Percentiles rank a stretch among this genome's conserved stretches.
Evolutionary conservation across 805 yeast species (phyloP).

Genomic region (Teunomyces pallodes): DNA sequence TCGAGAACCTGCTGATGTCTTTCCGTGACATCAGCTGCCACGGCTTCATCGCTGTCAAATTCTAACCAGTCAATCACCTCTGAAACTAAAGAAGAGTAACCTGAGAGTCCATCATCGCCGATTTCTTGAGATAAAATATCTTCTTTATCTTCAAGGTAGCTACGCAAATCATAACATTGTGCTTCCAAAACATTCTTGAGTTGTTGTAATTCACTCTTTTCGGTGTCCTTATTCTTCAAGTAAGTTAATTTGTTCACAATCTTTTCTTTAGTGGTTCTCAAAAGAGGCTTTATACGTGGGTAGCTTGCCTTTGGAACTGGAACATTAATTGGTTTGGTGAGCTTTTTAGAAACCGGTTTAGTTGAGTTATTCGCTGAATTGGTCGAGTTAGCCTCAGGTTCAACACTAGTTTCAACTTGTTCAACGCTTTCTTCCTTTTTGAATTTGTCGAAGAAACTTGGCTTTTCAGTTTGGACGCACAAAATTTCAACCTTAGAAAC

Average conservation of each 20-base stretch:
- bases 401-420: slow-evolving; percentile 8
- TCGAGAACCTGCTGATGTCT: slow-evolving; percentile 21
- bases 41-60: slow-evolving; percentile 57
- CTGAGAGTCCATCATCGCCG: slow-evolving; percentile 34
- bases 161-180: slow-evolving; percentile 66
- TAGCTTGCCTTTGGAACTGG: slow-evolving; percentile 49
- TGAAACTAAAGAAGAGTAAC: slow-evolving; percentile 29
- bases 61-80: slow-evolving; percentile 77
- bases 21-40: slow-evolving; percentile 22
- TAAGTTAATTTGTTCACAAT: slow-evolving; percentile 48
- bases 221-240: slow-evolving; percentile 55
- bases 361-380: slow-evolving; percentile 14
- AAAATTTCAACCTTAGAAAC: slow-evolving; percentile 44
- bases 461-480: slow-evolving; percentile 30
- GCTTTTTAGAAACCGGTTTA: slow-evolving; percentile 16
- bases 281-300: slow-evolving; percentile 31
- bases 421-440: slow-evolving; percentile 22
- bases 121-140: slow-evolving; percentile 35
- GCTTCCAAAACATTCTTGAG: slow-evolving; percentile 70
- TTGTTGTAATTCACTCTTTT: slow-evolving; percentile 52
- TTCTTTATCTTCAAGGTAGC: slow-evolving; percentile 53
- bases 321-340: slow-evolving; percentile 22
- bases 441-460: slow-evolving; percentile 24
- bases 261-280: slow-evolving; percentile 39
- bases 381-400: slow-evolving; percentile 7